These are phyloP conservation scores for Arctium minus DNA, from an alignment of 129 eudicot species.

Conservation along the genomic window DNA sequence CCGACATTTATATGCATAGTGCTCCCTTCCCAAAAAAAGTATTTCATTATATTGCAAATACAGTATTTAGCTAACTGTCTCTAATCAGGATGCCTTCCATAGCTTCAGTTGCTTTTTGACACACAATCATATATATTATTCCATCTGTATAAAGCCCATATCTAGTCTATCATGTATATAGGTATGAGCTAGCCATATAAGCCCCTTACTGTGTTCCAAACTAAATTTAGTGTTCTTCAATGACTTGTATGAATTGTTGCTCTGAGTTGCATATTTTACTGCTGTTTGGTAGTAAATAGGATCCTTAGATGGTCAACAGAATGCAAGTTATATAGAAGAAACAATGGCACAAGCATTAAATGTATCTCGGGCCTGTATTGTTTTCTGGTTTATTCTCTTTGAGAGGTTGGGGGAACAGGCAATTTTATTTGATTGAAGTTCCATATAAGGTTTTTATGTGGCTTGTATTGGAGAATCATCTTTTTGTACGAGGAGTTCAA, in stretches of 20 bases:
- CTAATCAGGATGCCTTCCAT: background rate
- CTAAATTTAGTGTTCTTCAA: background rate
- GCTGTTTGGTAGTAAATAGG: background rate
- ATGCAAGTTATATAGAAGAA: background rate
- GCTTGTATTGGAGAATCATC: background rate
- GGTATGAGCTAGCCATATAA: background rate
- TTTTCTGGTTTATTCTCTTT: too few species aligned
- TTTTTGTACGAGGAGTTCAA: background rate
- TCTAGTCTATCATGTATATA: background rate
- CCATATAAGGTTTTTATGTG: background rate
- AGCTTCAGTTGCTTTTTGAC: background rate
- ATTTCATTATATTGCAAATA: background rate
- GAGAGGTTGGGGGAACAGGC: too few species aligned
- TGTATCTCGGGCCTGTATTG: background rate
- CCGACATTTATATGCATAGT: background rate
- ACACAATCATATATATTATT: background rate
- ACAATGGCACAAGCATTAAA: background rate
- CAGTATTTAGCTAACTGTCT: background rate
- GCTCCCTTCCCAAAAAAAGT: background rate
- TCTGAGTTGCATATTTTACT: background rate
- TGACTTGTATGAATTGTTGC: background rate
- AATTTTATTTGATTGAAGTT: background rate
- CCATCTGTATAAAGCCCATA: background rate
- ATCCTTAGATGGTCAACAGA: background rate
- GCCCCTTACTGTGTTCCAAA: background rate